Conservation (phyloP, 495 filamentous ascomycete species). For the Penicillium roqueforti region DNA sequence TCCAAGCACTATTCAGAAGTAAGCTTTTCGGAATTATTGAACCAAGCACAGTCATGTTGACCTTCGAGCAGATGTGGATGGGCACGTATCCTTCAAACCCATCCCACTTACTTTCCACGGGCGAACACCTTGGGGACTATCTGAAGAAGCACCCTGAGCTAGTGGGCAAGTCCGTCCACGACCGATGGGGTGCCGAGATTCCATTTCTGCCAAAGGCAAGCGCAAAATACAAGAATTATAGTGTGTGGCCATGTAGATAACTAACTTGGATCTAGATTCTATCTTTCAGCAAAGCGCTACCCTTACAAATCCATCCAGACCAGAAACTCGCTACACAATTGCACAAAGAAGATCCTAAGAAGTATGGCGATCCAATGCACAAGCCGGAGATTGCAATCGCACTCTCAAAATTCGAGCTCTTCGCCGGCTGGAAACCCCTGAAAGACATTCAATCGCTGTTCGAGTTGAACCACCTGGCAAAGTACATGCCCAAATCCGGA, state of each 20-base stretch:
- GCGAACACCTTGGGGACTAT: slow-evolving; percentile 60
- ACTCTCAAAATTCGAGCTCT: slow-evolving; percentile 72
- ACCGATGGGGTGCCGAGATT: slow-evolving; percentile 62
- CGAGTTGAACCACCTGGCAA: slow-evolving; percentile 47
- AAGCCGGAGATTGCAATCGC: slow-evolving; percentile 82
- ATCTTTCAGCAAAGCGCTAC: slow-evolving; percentile 73
- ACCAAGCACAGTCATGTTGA: not conserved
- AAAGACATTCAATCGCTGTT: slow-evolving; percentile 58
- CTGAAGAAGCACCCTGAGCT: slow-evolving; percentile 62
- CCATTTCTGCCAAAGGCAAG: slow-evolving; percentile 70
- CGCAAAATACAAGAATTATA: not conserved
- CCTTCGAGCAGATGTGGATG: slow-evolving; percentile 62
- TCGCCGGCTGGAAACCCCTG: slow-evolving; percentile 70
- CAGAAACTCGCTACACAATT: slow-evolving; percentile 59
- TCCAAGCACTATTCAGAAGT: slow-evolving; percentile 47
- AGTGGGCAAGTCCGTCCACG: slow-evolving; percentile 58
- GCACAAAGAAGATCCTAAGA: slow-evolving; percentile 57
- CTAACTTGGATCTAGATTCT: slow-evolving; percentile 47
- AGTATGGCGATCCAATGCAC: slow-evolving; percentile 70
- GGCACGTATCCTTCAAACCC: slow-evolving; percentile 73
- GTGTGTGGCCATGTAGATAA: not conserved
- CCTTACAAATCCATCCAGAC: slow-evolving; percentile 77
- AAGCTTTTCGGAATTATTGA: not conserved
- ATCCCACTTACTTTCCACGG: slow-evolving; percentile 56
- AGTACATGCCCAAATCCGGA: slow-evolving; percentile 47